Evolutionary conservation across 257 asterid genomes (phyloP).

Genomic region (Plantago major): DNA sequence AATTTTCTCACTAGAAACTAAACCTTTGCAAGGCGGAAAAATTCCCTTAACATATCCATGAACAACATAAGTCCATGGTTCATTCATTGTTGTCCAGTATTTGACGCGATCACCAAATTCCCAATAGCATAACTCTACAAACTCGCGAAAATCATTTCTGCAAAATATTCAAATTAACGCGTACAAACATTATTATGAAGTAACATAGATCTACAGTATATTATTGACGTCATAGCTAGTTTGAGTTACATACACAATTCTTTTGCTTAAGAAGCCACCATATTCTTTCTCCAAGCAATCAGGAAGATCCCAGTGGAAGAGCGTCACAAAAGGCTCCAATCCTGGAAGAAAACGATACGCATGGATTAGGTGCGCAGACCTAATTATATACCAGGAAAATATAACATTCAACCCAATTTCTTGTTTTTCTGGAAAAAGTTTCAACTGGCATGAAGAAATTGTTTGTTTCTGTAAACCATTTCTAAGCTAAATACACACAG

Average conservation of each 20-base stretch:
- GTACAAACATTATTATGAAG: neutral
- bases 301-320: constrained; percentile 42
- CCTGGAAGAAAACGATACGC: constrained; percentile 9
- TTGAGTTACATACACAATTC: constrained; percentile 22
- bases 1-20: constrained; percentile 10
- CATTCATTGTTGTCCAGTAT: constrained; percentile 33
- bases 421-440: no score
- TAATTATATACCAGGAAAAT: no score
- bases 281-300: constrained; percentile 32
- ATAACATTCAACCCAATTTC: no score
- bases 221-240: neutral
- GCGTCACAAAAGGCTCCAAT: constrained; percentile 25
- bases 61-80: constrained; percentile 33
- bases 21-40: constrained; percentile 27
- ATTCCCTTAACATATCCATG: constrained; percentile 28
- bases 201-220: neutral
- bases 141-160: constrained; percentile 32
- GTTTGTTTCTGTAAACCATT: no score
- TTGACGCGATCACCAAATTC: constrained; percentile 39
- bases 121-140: constrained; percentile 31
- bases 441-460: no score
- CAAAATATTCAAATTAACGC: neutral
- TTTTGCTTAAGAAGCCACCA: constrained; percentile 26
- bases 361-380: neutral
- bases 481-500: no score